phyloP scores from a whole-genome alignment of 1,284 basidiomycete species.

The Rhodotorula sp. region DNA sequence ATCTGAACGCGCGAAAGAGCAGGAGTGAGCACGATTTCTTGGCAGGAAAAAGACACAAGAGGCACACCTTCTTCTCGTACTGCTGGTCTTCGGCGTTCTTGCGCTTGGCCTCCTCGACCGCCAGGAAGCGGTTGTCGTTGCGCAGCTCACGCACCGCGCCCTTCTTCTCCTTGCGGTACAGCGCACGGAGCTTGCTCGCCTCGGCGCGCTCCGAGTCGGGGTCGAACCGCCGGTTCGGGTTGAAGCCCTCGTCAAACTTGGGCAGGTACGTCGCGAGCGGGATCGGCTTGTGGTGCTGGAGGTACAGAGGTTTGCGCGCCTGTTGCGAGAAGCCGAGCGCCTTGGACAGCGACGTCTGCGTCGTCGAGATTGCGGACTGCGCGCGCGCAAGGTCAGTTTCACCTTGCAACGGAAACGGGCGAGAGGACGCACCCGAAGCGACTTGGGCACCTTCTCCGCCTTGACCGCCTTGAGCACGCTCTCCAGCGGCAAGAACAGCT shows the following conservation, averaged over 20 bases:
- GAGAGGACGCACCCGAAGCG: constrained; percentile 60
- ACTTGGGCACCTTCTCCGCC: constrained; percentile 57
- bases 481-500: constrained; percentile 72
- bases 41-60: background rate
- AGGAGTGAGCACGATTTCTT: background rate
- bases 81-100: constrained; percentile 77
- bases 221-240: constrained; percentile 82
- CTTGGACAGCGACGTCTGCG: constrained; percentile 59
- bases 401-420: background rate
- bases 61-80: constrained; percentile 56
- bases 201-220: constrained; percentile 91
- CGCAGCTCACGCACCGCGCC: constrained; percentile 95
- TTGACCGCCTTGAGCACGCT: constrained; percentile 63
- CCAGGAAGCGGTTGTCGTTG: constrained; percentile 92
- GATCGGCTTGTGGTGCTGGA: constrained; percentile 95
- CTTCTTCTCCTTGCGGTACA: constrained; percentile 95
- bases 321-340: constrained; percentile 72
- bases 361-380: constrained; percentile 42
- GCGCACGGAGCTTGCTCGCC: constrained; percentile 76
- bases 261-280: constrained; percentile 91
- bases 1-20: constrained; percentile 33
- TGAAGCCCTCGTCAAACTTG: constrained; percentile 85
- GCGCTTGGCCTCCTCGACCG: constrained; percentile 78
- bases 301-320: constrained; percentile 72
- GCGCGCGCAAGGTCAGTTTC: constrained; percentile 5